Base-by-base conservation (phyloP, 352 stramenopile genomes). In the Phytophthora quininea region DNA sequence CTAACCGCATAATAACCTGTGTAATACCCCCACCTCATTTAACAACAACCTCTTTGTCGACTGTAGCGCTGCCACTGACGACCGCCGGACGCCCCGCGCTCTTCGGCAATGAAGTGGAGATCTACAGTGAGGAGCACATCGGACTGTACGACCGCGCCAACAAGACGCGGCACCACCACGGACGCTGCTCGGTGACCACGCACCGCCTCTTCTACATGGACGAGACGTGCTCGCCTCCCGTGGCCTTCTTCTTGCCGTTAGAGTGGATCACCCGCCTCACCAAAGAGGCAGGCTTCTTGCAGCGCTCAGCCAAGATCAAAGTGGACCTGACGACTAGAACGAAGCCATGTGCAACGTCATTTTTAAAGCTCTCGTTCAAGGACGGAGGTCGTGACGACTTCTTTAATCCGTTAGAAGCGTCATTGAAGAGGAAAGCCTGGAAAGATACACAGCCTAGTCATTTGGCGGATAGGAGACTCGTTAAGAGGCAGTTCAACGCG, bases 341-440 rank as follows among this genome's bases (percentile, higher is more conserved):
- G 33, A 69, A 65, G 30, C 79, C 79, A 14, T 19, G 74, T 2
- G 66, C 84, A 29, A 83, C 76, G n/a, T 79, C 82, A 14, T 92
- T 87, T 46, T 67, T 96, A 30, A 96, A 96, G 59, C 70, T 96
- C 4, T 96, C 88, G 51, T 96, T 96, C 59, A 96, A 96, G 69
- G 82, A 91, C 54, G 83, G 86, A 37, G 88, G 88, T 1, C 82
- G 86, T 4, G 88, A 96, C 64, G 88, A 96, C 53, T 95, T 96
- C 37, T 92, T 88, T 69, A 91, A 71, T 49, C 88, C 86, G 10
- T 52, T 96, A 33, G 74, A 89, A 51, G 82, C 86, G 3, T 77
- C 86, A 19, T 62, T 95, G 24, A 77, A 82, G 32, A 77, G 88
- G 8, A 82, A 79, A 38, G 88, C 88, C 9, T 96, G 88, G 88